Percentiles rank a stretch among this genome's conserved stretches.
phyloP scores from a whole-genome alignment of 345 rosid species.

The Noccaea bulbosa region DNA sequence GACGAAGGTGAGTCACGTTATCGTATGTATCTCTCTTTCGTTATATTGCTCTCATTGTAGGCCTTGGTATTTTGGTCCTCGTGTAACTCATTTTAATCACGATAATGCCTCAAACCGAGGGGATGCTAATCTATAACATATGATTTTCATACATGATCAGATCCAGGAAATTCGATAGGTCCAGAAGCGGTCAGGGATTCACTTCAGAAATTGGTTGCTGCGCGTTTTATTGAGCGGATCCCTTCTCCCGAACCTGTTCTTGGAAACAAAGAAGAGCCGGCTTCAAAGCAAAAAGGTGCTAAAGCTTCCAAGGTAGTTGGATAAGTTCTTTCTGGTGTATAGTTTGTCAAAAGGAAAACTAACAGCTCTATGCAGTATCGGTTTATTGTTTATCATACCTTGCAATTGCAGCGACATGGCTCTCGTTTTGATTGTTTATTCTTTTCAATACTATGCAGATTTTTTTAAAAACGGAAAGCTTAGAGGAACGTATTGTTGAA shows the following conservation, averaged over 20 bases:
- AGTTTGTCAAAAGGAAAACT: neutral
- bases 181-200: conserved; percentile 52
- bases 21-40: conserved; percentile 1
- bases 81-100: conserved; percentile 14
- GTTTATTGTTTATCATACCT: conserved; percentile 5
- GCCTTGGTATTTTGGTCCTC: neutral
- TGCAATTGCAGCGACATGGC: conserved; percentile 1
- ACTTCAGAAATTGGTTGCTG: conserved; percentile 58
- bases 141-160: conserved; percentile 24
- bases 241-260: conserved; percentile 79
- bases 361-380: no score
- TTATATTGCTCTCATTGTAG: neutral
- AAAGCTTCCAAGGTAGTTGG: conserved; percentile 73
- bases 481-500: conserved; percentile 70
- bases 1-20: conserved; percentile 54
- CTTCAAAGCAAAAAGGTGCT: conserved; percentile 56
- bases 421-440: neutral
- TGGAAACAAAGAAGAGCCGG: conserved; percentile 52
- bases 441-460: conserved; percentile 47
- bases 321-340: conserved; percentile 14
- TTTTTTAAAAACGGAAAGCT: conserved; percentile 48
- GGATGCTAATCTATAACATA: conserved; percentile 14
- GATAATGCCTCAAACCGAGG: neutral
- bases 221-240: conserved; percentile 75
- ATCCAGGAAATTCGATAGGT: conserved; percentile 45